Conservation (phyloP, 2,329 filamentous ascomycete species). For the Xylaria arbuscula region DNA sequence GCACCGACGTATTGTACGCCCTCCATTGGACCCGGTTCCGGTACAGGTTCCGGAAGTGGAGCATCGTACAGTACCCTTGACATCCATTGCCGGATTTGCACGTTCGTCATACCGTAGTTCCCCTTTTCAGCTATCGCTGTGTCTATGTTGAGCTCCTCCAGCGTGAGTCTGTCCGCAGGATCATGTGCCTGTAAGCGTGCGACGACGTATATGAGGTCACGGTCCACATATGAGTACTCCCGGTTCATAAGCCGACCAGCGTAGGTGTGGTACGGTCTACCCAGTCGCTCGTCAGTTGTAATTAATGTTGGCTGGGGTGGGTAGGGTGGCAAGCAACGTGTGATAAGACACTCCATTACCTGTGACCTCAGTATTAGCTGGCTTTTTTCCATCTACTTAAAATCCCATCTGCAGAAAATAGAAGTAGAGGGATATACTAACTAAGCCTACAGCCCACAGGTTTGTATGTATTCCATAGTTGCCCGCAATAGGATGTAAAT, state of each 20-base stretch:
- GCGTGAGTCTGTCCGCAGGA: constrained; percentile 24
- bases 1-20: neutral
- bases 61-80: constrained; percentile 22
- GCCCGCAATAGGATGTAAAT: constrained; percentile 30
- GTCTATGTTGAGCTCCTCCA: constrained; percentile 18
- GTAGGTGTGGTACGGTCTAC: constrained; percentile 31
- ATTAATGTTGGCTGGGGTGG: constrained; percentile 25
- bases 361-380: constrained; percentile 1
- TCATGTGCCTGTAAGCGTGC: constrained; percentile 36
- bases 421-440: constrained; percentile 17
- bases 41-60: neutral
- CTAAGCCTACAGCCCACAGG: constrained; percentile 35
- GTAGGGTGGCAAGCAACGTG: constrained; percentile 19
- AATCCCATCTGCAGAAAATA: too few relatives aligned
- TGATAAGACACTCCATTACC: constrained; percentile 39
- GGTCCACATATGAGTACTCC: constrained; percentile 15
- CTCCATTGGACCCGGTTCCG: too few relatives aligned
- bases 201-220: constrained; percentile 20
- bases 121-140: neutral
- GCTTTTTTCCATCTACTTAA: neutral
- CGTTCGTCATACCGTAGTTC: neutral
- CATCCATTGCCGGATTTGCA: neutral
- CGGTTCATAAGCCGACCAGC: constrained; percentile 22
- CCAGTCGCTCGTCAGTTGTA: neutral
- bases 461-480: constrained; percentile 40